Percentiles rank a stretch among this genome's conserved stretches.
phyloP scores from a whole-genome alignment of 345 rosid species.

The Combretum micranthum region DNA sequence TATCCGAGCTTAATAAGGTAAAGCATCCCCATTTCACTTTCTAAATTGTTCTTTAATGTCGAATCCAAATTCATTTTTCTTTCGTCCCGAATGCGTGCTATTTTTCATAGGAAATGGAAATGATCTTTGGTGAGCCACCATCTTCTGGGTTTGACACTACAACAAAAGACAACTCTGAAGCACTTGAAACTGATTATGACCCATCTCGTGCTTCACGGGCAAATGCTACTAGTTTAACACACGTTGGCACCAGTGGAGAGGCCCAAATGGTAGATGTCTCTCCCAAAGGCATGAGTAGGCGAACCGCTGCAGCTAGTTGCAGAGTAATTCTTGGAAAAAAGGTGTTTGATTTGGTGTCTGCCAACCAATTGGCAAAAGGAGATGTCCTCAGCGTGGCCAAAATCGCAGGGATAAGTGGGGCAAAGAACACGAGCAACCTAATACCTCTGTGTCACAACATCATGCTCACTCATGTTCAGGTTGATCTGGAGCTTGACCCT shows the following conservation, averaged over 20 bases:
- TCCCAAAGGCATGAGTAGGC: conserved; percentile 48
- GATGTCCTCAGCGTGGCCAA: conserved; percentile 92
- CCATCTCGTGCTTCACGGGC: conserved; percentile 12
- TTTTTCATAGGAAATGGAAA: conserved; percentile 62
- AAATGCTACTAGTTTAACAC: conserved; percentile 38
- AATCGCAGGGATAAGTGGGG: conserved; percentile 84
- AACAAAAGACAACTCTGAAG: conserved; percentile 10
- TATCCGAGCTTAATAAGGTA: conserved; percentile 55
- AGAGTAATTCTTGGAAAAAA: conserved; percentile 62
- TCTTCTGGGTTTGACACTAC: conserved; percentile 38
- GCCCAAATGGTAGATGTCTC: conserved; percentile 98
- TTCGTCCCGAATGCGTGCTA: background rate
- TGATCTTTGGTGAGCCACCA: conserved; percentile 67
- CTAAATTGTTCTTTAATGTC: background rate
- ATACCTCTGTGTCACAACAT: conserved; percentile 91
- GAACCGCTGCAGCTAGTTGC: conserved; percentile 75
- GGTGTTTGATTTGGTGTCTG: conserved; percentile 72
- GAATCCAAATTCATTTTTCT: conserved; percentile 1
- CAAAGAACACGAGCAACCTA: conserved; percentile 78
- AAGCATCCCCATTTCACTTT: background rate
- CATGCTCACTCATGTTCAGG: conserved; percentile 49
- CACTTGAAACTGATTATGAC: conserved; percentile 16
- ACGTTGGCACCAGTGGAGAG: conserved; percentile 53
- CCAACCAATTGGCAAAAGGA: conserved; percentile 84
- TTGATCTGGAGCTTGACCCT: conserved; percentile 57